Evolutionary conservation across 176 grass and related monocot genomes (phyloP).

Genomic region (Oryza nivara): DNA sequence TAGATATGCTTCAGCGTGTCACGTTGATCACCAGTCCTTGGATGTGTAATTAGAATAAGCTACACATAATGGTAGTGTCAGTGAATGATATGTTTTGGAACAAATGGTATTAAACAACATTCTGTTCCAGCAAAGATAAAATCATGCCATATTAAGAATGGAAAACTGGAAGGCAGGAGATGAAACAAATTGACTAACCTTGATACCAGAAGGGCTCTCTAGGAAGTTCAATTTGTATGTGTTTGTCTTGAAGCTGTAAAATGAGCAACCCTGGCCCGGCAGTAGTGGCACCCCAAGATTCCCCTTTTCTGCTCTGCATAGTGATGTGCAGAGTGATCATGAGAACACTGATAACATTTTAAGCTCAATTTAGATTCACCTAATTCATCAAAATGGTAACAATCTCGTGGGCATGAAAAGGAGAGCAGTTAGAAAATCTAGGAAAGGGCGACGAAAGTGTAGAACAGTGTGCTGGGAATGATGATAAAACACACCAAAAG

Average conservation of each 20-base stretch:
- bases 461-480: neutral
- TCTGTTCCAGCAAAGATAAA: constrained; percentile 21
- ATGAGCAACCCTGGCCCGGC: constrained; percentile 84
- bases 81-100: neutral
- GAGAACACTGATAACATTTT: neutral
- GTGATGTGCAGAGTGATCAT: constrained; percentile 6
- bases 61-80: constrained; percentile 43
- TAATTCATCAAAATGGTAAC: neutral
- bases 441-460: neutral
- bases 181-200: constrained; percentile 54
- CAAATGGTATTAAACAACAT: constrained; percentile 4
- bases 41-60: constrained; percentile 96
- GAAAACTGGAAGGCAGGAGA: neutral
- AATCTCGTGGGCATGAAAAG: neutral
- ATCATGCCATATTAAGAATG: neutral
- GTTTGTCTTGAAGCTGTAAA: constrained; percentile 88
- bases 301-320: constrained; percentile 66
- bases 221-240: constrained; percentile 90
- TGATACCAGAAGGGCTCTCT: constrained; percentile 93
- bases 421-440: neutral
- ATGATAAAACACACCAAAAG: neutral
- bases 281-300: constrained; percentile 86
- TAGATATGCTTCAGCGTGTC: constrained; percentile 92
- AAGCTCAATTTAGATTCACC: neutral
- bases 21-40: constrained; percentile 84